Percentiles rank a stretch among this genome's conserved stretches.
phyloP scores from a whole-genome alignment of 208 protist genomes.

The Crithidia mellificae region DNA sequence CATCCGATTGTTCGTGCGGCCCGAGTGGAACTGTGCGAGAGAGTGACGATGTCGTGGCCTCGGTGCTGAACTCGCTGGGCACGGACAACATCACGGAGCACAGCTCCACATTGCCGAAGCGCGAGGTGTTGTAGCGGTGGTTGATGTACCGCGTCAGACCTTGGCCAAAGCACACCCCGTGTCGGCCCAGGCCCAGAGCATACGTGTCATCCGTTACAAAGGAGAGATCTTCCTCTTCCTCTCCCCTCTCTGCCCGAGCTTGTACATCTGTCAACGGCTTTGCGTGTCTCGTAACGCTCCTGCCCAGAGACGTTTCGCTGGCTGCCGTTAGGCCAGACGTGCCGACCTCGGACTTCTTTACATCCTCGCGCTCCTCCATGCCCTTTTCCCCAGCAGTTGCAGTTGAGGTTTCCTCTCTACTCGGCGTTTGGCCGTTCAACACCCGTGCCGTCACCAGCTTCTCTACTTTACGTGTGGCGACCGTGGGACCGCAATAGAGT shows the following conservation, averaged over 20 bases:
- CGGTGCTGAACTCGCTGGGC: constrained; percentile 50
- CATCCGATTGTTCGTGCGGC: not conserved
- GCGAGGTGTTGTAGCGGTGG: constrained; percentile 85
- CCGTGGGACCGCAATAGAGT: constrained; percentile 68
- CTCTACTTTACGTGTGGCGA: constrained; percentile 65
- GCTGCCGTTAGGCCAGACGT: too few relatives aligned
- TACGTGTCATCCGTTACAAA: constrained; percentile 79
- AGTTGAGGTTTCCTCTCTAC: too few relatives aligned
- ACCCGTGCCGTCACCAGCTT: constrained; percentile 19
- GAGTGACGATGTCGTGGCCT: not conserved
- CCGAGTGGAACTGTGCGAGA: not conserved
- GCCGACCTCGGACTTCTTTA: not conserved
- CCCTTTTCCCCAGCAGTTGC: too few relatives aligned
- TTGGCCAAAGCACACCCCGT: constrained; percentile 80
- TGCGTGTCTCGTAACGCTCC: too few relatives aligned
- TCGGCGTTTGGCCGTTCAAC: not conserved
- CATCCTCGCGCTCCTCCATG: too few relatives aligned
- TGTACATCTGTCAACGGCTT: too few relatives aligned
- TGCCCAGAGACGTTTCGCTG: too few relatives aligned
- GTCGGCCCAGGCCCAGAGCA: constrained; percentile 70
- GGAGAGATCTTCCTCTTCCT: constrained; percentile 43
- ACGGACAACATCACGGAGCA: constrained; percentile 82
- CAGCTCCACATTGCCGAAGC: constrained; percentile 85
- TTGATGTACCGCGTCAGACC: constrained; percentile 84
- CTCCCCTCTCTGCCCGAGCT: not conserved